Conservation (phyloP, 2,329 filamentous ascomycete species). For the Graphilbum fragrans region DNA sequence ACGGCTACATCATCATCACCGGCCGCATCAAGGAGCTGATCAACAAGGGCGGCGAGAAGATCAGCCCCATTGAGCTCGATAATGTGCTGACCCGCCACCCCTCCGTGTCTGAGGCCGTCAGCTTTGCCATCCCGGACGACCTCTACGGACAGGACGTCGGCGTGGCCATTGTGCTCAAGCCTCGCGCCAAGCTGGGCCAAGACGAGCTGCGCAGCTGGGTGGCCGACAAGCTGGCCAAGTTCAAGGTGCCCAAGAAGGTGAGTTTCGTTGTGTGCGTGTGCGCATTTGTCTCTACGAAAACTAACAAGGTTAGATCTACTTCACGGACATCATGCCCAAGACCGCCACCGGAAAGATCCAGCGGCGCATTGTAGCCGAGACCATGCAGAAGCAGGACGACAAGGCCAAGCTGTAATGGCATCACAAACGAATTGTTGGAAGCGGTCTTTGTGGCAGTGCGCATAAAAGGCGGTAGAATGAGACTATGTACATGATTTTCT, state of each 20-base stretch:
- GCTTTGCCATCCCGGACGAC: constrained; percentile 72
- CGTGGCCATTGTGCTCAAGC: constrained; percentile 63
- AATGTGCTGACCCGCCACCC: constrained; percentile 67
- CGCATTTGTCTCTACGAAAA: background rate
- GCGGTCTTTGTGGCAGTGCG: no score
- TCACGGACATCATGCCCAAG: constrained; percentile 77
- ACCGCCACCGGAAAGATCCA: constrained; percentile 89
- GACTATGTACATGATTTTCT: background rate
- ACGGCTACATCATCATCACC: constrained; percentile 76
- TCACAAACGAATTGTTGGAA: constrained; percentile 18
- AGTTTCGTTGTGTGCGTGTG: constrained; percentile 14
- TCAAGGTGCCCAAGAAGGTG: constrained; percentile 77
- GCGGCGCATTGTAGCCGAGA: constrained; percentile 72
- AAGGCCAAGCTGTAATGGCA: constrained; percentile 46
- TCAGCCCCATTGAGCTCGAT: constrained; percentile 78
- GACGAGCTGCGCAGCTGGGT: constrained; percentile 59
- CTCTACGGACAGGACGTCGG: constrained; percentile 75
- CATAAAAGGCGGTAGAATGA: no score
- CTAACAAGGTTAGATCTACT: constrained; percentile 49
- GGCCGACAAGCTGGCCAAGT: constrained; percentile 59
- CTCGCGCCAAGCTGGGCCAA: constrained; percentile 40
- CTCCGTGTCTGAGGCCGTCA: constrained; percentile 64
- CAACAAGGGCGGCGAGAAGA: constrained; percentile 84
- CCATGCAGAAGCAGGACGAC: constrained; percentile 60
- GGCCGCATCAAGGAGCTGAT: constrained; percentile 91